Conservation (phyloP, 805 yeast species). For the Schizosaccharomyces cryophilus region DNA sequence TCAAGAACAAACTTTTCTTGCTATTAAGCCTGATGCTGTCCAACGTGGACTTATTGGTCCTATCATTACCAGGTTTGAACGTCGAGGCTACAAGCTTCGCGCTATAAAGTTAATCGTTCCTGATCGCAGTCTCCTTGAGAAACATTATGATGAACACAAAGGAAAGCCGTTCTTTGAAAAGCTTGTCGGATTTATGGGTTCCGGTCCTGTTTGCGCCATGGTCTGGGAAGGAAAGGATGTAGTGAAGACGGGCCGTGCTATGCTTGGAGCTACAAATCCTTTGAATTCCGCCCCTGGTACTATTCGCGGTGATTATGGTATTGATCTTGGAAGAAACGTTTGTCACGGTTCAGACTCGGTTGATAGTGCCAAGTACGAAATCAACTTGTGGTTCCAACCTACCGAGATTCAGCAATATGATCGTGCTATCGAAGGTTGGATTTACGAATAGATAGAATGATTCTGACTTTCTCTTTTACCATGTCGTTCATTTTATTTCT, state of each 20-base stretch:
- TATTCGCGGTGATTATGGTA: constrained; percentile 96
- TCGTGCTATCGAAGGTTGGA: constrained; percentile 64
- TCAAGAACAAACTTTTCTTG: constrained; percentile 16
- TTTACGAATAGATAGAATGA: constrained; percentile 52
- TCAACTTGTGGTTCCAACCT: constrained; percentile 88
- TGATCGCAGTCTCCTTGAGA: constrained; percentile 61
- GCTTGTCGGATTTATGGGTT: constrained; percentile 81
- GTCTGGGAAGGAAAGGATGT: constrained; percentile 99
- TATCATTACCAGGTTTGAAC: constrained; percentile 80
- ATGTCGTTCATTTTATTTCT: neutral
- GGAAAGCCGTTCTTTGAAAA: constrained; percentile 26
- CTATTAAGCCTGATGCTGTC: constrained; percentile 85
- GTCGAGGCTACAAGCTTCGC: constrained; percentile 85
- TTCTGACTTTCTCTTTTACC: neutral
- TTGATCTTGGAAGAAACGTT: constrained; percentile 98
- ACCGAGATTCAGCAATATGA: constrained; percentile 88
- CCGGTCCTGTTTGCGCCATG: constrained; percentile 97
- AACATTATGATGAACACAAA: constrained; percentile 59
- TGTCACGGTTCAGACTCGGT: constrained; percentile 99
- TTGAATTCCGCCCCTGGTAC: constrained; percentile 94
- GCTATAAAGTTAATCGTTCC: constrained; percentile 82
- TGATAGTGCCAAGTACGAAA: constrained; percentile 90
- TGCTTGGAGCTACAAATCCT: constrained; percentile 99
- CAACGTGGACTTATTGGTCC: constrained; percentile 90
- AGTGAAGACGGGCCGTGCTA: constrained; percentile 90